phyloP scores from a whole-genome alignment of 2,329 filamentous ascomycete genomes.

The Parasarocladium wereldwijsianum region DNA sequence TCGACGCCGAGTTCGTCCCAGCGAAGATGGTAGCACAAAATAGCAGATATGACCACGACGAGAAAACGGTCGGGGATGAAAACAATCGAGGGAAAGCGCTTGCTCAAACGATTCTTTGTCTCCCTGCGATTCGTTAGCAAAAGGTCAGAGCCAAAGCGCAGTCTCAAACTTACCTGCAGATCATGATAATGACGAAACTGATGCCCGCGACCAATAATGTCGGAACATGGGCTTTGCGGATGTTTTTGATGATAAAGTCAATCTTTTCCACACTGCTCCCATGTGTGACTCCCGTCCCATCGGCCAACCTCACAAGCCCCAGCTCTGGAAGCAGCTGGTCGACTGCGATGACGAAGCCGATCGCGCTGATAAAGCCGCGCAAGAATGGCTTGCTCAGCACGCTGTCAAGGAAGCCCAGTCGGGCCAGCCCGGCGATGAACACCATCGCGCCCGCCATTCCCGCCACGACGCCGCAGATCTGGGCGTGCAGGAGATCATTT shows the following conservation, averaged over 20 bases:
- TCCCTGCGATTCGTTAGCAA: slow-evolving; percentile 36
- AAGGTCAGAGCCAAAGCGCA: background rate
- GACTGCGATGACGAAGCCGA: slow-evolving; percentile 90
- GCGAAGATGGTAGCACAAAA: slow-evolving; percentile 59
- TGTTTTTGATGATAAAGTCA: slow-evolving; percentile 58
- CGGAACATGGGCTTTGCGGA: slow-evolving; percentile 51
- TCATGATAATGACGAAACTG: slow-evolving; percentile 79
- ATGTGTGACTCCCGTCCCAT: slow-evolving; percentile 53
- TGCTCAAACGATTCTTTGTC: slow-evolving; percentile 66
- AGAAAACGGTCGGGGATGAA: slow-evolving; percentile 87
- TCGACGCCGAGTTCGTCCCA: slow-evolving; percentile 74
- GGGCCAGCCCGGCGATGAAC: slow-evolving; percentile 68
- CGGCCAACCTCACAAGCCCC: slow-evolving; percentile 55
- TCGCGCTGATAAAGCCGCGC: slow-evolving; percentile 90
- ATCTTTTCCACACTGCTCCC: slow-evolving; percentile 81
- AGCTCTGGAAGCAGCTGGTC: slow-evolving; percentile 89
- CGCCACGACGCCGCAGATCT: slow-evolving; percentile 76
- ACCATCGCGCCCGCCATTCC: slow-evolving; percentile 81
- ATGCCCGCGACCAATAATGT: slow-evolving; percentile 64
- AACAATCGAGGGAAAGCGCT: slow-evolving; percentile 63
- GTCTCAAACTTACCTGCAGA: slow-evolving; percentile 51
- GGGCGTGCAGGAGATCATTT: slow-evolving; percentile 53
- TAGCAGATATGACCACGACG: slow-evolving; percentile 71
- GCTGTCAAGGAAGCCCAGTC: slow-evolving; percentile 86
- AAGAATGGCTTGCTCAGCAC: slow-evolving; percentile 87